Base-by-base conservation (phyloP, 768 basidiomycete genomes). In the Termitomyces sp. region DNA sequence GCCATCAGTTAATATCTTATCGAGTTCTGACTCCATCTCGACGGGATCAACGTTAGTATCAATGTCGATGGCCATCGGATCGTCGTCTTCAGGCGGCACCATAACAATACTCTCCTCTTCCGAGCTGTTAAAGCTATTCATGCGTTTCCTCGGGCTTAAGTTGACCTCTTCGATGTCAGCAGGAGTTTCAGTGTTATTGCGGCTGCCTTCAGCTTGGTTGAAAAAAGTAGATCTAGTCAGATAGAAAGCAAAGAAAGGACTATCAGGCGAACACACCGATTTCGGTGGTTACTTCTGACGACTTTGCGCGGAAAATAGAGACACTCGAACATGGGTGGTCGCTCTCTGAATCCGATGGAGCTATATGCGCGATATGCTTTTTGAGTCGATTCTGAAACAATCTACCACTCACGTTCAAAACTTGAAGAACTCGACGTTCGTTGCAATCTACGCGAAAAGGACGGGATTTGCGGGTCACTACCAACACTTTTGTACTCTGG, bases 381-480 rank as follows among this genome's bases (percentile, higher is more conserved):
- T 34, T 18, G 18, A 34, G 20, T 20, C 16, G 7, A 26, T 1
- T 5, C 30, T 4, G 30, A 7, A 30, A 22, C 22, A 18, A 16
- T 26, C 7, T 18, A 10, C 4, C n/a, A 39, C 51, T 52, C 18
- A 52, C 51, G n/a, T 12, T 52, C 51, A 8, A 51, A 7, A 39
- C 26, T n/a, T 24, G 47, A 51, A 22, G 26, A 5, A n/a, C 1
- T 13, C 7, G 32, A 9, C 22, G 9, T 40, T 39, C 16, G 51
- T 3, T n/a, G 26, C 4, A 12, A 5, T 16, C 24, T 7, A 24
- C 8, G 13, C 22, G 51, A 33, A 30, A 32, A 47, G 4, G 43
- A 54, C 20, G 55, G 60, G 0, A 60, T 57, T 33, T 39, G 53
- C 7, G 52, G 24, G 24, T 40, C 55, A 20, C 34, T 57, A 39